Evolutionary conservation across 1,284 basidiomycete species (phyloP).

Genomic region (Cryptococcus sp.): DNA sequence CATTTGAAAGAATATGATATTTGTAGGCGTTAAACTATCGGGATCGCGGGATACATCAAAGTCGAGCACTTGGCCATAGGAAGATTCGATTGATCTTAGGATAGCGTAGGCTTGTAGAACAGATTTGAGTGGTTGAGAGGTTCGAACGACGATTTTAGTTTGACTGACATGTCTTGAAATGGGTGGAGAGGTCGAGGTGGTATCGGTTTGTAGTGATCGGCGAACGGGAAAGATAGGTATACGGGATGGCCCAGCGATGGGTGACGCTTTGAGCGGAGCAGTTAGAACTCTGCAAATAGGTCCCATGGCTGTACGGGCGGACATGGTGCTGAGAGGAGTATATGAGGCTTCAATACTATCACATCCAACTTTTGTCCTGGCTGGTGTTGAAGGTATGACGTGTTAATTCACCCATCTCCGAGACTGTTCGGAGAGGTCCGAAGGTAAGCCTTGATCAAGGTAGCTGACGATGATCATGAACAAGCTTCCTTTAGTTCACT

Average conservation of each 20-base stretch:
- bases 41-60: constrained; percentile 21
- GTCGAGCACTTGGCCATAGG: constrained; percentile 21
- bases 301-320: too few species aligned
- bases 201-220: not conserved
- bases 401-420: too few species aligned
- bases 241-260: constrained; percentile 5
- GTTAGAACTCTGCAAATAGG: not conserved
- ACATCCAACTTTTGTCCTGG: too few species aligned
- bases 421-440: too few species aligned
- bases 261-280: constrained; percentile 1
- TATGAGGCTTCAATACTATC: too few species aligned
- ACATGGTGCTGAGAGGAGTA: too few species aligned
- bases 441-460: too few species aligned
- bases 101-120: constrained; percentile 27
- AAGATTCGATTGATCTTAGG: constrained; percentile 26
- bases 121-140: constrained; percentile 20
- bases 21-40: constrained; percentile 13
- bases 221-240: not conserved
- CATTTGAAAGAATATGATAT: constrained; percentile 17
- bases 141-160: constrained; percentile 9
- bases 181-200: constrained; percentile 2
- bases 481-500: too few species aligned
- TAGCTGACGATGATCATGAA: too few species aligned
- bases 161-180: too few species aligned
- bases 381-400: too few species aligned